Evolutionary conservation across 1,284 basidiomycete genomes (phyloP), one percentile per base, ranked within the genome.

Genomic region (Papiliotrema nemorosa): DNA sequence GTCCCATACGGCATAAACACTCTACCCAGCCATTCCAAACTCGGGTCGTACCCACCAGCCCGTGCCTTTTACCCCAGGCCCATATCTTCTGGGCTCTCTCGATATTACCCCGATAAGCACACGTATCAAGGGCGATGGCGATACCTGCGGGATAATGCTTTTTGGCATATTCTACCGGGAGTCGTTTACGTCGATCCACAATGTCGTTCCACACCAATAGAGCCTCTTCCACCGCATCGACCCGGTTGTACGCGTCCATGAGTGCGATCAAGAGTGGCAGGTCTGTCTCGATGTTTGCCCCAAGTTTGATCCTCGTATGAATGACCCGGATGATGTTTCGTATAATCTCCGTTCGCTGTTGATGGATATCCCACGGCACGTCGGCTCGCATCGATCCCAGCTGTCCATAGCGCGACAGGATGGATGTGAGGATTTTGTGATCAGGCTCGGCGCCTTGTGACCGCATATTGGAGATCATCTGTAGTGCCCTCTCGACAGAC

Each of bases 181-280:
- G 56, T 12, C 57, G 50, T 14, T 81, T 77, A 24, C 83, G 73
- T 65, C 82, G 81, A 63, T 69, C 71, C 6, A 76, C 61, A 20
- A 94, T 79, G 56, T 81, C 79, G 56, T 90, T 83, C 90, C 91
- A 97, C 12, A 96, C 80, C 26, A 84, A 80, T 60, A 84, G 82
- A 7, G 87, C 85, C 54, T 87, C 84, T 1, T 75, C 76, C 52
- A 84, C 85, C 49, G 82, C 83, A 3, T 83, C 84, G 3, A 84
- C 79, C 21, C 84, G 83, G 60, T 87, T 84, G 73, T 96, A 97
- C 1, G 89, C 86, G 68, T 89, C 84, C 87, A 97, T 90, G 52
- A 97, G 77, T 59, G 88, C 82, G 65, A 92, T 94, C 79, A 87
- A 84, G n/a, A 92, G 78, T 1, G 78, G 74, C 12, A 83, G 78